Percentiles rank a stretch among this genome's conserved stretches.
These are phyloP conservation scores for Alternaria ventricosa DNA, from an alignment of 2,329 filamentous ascomycete species.

Conservation along the genomic window DNA sequence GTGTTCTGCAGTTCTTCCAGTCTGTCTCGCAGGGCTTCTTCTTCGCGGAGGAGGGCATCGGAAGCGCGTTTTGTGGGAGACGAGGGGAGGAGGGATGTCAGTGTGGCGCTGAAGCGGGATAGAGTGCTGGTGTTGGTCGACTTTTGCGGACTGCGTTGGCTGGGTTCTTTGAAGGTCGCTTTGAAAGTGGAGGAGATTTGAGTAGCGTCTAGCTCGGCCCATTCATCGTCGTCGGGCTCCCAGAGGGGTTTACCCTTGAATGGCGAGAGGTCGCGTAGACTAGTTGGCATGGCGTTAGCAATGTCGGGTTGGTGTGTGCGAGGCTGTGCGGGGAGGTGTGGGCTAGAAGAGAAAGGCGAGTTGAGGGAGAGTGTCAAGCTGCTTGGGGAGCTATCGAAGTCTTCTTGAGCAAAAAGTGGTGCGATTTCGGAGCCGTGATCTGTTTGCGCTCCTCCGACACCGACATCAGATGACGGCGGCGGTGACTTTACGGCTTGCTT, in stretches of 20 bases:
- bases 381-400: not conserved
- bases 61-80: not conserved
- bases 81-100: not conserved
- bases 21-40: not conserved
- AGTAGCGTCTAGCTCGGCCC: slow-evolving; percentile 7
- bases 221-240: slow-evolving; percentile 20
- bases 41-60: not conserved
- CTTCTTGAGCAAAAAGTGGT: not conserved
- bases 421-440: not conserved
- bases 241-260: slow-evolving; percentile 7
- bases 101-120: not conserved
- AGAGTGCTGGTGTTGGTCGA: not conserved
- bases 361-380: not conserved
- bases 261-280: not conserved
- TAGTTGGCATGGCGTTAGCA: not conserved
- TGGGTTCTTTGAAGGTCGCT: slow-evolving; percentile 5
- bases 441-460: not conserved
- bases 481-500: not conserved
- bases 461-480: not conserved
- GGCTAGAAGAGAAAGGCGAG: not conserved
- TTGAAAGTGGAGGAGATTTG: slow-evolving; percentile 11
- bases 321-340: not conserved
- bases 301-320: not conserved
- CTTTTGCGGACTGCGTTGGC: not conserved
- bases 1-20: slow-evolving; percentile 5